Evolutionary conservation across 2,329 filamentous ascomycete species (phyloP), one percentile per base, ranked within the genome.

Genomic region (Hypoxylon sp.): DNA sequence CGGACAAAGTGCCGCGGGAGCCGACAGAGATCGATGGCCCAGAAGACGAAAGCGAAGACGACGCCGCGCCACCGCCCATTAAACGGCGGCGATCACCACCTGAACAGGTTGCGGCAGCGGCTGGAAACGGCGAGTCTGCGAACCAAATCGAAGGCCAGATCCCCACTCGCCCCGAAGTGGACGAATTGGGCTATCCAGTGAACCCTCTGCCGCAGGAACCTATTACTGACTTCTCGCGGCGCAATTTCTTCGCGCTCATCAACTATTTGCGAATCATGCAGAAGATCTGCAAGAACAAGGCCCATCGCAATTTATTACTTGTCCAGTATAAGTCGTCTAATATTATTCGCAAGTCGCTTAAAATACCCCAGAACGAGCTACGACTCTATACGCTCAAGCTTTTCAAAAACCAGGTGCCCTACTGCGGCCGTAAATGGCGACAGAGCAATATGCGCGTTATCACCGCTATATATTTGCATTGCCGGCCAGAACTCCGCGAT

Each of bases 391-490:
- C 96, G 0, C 87, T 99, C 71, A 99, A 99, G 80, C 86, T 99
- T 0, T 98, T 98, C 89, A 99, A 99, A 80, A 96, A 93, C 65
- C 96, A 99, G 79, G 96, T 99, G 3, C 96, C 96, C 0, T 99
- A 97, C 82, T 98, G 95, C 78, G 95, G 96, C 20, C 90, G 96
- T 44, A 99, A 99, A 81, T 99, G 96, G 96, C 90, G 96, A 12
- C 96, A 98, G 81, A 90, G 89, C 72, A 98, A 99, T 79, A 99
- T 99, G 96, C 92, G 95, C 58, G 94, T 98, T 74, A 99, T 99
- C 75, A 99, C 96, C 0, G 93, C 94, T 2, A 93, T 99, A 1
- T 99, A 97, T 78, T 84, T 99, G 50, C 93, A 97, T 80, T 97
- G 95, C 75, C 87, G 93, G 6, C 95, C 95, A 0, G 95, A 98